Base-by-base conservation (phyloP, 768 basidiomycete genomes). In the Lactifluus echinatus region DNA sequence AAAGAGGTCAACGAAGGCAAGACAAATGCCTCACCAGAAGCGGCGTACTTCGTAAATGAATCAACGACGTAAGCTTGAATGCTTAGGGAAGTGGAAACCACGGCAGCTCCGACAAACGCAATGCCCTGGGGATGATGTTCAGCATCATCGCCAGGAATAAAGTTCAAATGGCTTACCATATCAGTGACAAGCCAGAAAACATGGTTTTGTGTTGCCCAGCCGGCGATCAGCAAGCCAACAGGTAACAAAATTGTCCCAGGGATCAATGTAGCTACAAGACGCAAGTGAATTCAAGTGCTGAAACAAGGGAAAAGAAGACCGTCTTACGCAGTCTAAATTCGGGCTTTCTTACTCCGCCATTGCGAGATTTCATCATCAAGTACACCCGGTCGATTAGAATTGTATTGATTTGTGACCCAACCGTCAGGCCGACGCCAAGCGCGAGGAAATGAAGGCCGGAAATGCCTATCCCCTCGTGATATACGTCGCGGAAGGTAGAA, bases 141-240 rank as follows among this genome's bases (percentile, higher is more conserved):
- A 31, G 31, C 10, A 26, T 23, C 12, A 19, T 23, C 17, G 11
- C 39, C 2, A 17, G 23, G 21, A n/a, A 12, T 23, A 24, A n/a
- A 19, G 11, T 15, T 47, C 14, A 40, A n/a, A 34, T 45, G 42
- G 50, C 26, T 3, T 60, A 84, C 85, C 24, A 89, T 74, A 61
- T 88, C 85, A 2, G 81, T 76, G 0, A 73, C 82, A 47, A 90
- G 81, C 89, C 89, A 93, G 57, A 80, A 81, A 0, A 83, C 66
- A 12, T 71, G 66, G 0, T 72, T 63, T 61, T 85, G 71, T 4
- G 83, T 82, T 0, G 79, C 72, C 87, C 89, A 92, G 1, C 89
- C 89, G 6, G 80, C 67, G 5, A 91, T 72, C 21, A 92, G 69
- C 12, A 90, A 69, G 0, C 88, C 89, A 12, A 80, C 67, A 0